A percentile compares a stretch with the other conserved stretches of the same genome.
phyloP scores from a whole-genome alignment of 2,329 filamentous ascomycete species.

The Dryadomyces quercivorus region DNA sequence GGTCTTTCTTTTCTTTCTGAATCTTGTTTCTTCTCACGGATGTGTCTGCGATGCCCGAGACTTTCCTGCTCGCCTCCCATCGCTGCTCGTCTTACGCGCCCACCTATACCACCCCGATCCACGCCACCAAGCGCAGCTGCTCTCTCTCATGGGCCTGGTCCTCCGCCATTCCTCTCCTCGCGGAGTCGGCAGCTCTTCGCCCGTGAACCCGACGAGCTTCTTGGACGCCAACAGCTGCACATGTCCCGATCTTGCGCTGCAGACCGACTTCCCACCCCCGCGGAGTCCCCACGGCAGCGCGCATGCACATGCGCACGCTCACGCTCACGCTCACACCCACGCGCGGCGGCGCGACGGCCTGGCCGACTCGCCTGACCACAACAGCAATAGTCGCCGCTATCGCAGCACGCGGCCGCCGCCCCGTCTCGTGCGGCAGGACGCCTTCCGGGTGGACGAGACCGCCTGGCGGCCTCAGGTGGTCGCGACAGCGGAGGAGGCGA shows the following conservation, averaged over 20 bases:
- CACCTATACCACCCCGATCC: no score
- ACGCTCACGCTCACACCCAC: background rate
- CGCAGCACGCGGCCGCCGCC: slow-evolving; percentile 9
- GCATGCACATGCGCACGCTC: background rate
- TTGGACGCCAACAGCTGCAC: no score
- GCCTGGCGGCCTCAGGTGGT: slow-evolving; percentile 3
- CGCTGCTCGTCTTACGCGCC: background rate
- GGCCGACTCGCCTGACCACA: background rate
- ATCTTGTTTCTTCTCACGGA: background rate
- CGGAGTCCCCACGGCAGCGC: no score
- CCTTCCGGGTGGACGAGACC: slow-evolving; percentile 29
- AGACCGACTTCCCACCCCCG: no score
- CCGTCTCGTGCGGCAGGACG: slow-evolving; percentile 32
- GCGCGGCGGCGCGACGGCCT: no score
- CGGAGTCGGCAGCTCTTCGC: no score
- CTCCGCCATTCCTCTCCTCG: no score
- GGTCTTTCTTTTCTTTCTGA: no score
- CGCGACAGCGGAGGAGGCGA: background rate
- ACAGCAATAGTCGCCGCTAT: background rate
- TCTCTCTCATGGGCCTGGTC: no score
- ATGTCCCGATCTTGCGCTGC: no score
- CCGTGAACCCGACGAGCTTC: no score
- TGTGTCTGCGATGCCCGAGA: background rate
- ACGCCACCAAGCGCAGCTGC: no score
- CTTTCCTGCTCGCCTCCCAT: background rate